Conservation (phyloP, 2,329 filamentous ascomycete species). For the Ceratocystis cacaofunesta region DNA sequence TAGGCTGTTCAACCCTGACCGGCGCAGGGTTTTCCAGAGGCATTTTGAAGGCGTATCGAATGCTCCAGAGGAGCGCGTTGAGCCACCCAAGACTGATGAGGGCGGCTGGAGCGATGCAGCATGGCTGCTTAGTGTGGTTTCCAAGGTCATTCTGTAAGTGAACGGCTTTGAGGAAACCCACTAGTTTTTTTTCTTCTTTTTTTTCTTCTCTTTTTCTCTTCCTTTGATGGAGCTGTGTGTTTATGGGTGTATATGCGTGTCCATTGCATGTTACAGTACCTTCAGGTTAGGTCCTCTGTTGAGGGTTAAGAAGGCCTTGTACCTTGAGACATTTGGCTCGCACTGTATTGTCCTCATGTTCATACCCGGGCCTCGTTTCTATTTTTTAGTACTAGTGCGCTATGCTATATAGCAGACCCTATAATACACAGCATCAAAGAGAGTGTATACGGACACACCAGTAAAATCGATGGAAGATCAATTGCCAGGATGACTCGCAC, state of each 20-base stretch:
- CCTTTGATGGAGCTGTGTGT: background rate
- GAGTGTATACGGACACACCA: background rate
- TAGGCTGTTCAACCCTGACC: slow-evolving; percentile 17
- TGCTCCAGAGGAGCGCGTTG: slow-evolving; percentile 33
- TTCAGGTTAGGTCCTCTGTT: background rate
- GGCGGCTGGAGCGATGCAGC: slow-evolving; percentile 53
- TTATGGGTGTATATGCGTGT: background rate
- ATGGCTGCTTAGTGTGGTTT: slow-evolving; percentile 51
- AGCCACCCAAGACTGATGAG: slow-evolving; percentile 35
- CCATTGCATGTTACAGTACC: background rate
- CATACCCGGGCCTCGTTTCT: background rate
- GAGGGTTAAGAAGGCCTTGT: background rate
- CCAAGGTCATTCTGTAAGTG: slow-evolving; percentile 40
- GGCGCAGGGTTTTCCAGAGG: slow-evolving; percentile 7
- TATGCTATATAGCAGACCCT: background rate
- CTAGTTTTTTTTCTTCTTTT: background rate
- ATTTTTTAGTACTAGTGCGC: background rate
- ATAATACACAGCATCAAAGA: background rate
- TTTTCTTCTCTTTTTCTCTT: background rate
- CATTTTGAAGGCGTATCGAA: slow-evolving; percentile 21
- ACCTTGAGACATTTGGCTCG: background rate
- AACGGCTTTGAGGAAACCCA: no score
- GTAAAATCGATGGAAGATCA: background rate
- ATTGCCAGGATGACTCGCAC: background rate
- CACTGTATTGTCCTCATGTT: background rate